These are phyloP conservation scores for Saccharomycopsis hybrid DNA, from an alignment of 1,139 yeast genomes.

Conservation along the genomic window DNA sequence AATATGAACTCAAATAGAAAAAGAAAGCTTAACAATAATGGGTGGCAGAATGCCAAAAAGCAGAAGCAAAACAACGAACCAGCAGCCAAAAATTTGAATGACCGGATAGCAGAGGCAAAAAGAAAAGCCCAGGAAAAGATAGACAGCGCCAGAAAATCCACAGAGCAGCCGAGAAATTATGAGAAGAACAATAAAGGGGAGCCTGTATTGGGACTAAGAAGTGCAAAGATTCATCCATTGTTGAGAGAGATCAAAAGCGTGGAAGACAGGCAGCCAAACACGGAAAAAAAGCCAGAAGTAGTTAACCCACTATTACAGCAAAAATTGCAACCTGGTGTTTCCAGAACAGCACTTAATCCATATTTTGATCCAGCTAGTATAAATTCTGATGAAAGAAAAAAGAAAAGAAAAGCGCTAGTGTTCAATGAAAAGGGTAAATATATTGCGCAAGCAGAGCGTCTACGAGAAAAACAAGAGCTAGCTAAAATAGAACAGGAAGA, in stretches of 20 bases:
- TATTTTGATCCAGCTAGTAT: slow-evolving; percentile 43
- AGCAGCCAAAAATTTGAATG: neutral
- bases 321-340: slow-evolving; percentile 7
- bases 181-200: neutral
- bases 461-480: slow-evolving; percentile 35
- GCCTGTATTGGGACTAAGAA: slow-evolving; percentile 8
- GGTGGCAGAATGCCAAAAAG: too few relatives aligned
- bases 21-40: too few relatives aligned
- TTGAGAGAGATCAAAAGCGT: slow-evolving; percentile 5
- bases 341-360: slow-evolving; percentile 41
- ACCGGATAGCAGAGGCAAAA: neutral
- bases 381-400: slow-evolving; percentile 26
- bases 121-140: neutral
- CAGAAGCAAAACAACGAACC: too few relatives aligned
- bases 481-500: slow-evolving; percentile 26
- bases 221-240: slow-evolving; percentile 17
- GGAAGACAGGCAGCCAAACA: too few relatives aligned
- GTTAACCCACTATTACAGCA: slow-evolving; percentile 7
- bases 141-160: neutral
- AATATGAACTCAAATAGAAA: too few relatives aligned
- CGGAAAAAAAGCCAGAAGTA: neutral
- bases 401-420: slow-evolving; percentile 36
- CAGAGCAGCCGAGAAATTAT: neutral
- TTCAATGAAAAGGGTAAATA: slow-evolving; percentile 60
- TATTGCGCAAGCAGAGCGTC: slow-evolving; percentile 47